Percentiles rank a stretch among this genome's conserved stretches.
Evolutionary conservation across 305 asterid species (phyloP).

Genomic region (Plantago lanceolata): DNA sequence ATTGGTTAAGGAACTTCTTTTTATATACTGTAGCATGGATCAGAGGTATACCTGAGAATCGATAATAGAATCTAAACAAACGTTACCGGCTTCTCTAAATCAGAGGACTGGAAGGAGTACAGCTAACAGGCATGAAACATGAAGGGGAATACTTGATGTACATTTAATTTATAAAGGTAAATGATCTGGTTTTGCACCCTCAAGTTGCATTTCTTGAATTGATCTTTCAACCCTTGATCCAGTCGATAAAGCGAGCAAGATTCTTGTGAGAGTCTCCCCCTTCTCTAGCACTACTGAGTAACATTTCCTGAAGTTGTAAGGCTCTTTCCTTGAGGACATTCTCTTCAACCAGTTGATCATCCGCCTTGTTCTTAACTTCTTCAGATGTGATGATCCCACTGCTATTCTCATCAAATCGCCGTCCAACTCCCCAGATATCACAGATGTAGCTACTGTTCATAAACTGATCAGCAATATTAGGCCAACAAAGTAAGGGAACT

Average conservation of each 20-base stretch:
- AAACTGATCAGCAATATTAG: conserved; percentile 35
- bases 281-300: conserved; percentile 16
- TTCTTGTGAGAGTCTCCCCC: conserved; percentile 31
- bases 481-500: conserved; percentile 39
- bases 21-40: too few species aligned
- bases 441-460: conserved; percentile 31
- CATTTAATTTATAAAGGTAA: not conserved
- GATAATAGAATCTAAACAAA: too few species aligned
- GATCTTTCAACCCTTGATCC: conserved; percentile 16
- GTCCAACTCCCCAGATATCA: conserved; percentile 34
- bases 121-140: too few species aligned
- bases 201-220: too few species aligned
- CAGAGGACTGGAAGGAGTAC: too few species aligned
- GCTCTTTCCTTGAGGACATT: conserved; percentile 27
- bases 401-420: conserved; percentile 22
- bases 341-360: conserved; percentile 23
- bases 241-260: conserved; percentile 19
- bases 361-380: conserved; percentile 34
- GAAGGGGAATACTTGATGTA: too few species aligned
- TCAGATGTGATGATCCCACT: conserved; percentile 18
- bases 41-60: too few species aligned
- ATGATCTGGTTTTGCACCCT: too few species aligned
- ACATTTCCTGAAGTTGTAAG: conserved; percentile 20
- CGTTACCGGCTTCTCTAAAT: too few species aligned
- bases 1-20: too few species aligned